These are phyloP conservation scores for Alternaria sp. DNA, from an alignment of 2,329 filamentous ascomycete genomes.

Conservation along the genomic window DNA sequence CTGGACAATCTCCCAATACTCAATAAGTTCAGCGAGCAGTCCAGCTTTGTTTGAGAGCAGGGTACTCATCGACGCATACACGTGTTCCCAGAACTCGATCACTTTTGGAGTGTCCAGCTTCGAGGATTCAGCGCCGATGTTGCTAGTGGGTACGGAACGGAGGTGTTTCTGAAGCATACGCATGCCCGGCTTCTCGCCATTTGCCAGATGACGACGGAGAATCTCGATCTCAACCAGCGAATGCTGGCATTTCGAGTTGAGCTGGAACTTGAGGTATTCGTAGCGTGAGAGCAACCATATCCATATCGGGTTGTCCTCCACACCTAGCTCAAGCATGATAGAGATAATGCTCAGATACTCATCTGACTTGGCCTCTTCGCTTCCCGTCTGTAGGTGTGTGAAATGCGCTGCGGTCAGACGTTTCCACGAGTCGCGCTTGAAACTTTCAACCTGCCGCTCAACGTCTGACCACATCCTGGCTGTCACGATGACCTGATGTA, in stretches of 20 bases:
- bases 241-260: conserved; percentile 81
- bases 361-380: conserved; percentile 66
- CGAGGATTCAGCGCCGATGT: conserved; percentile 61
- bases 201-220: conserved; percentile 79
- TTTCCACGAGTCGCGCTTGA: conserved; percentile 91
- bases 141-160: conserved; percentile 73
- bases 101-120: conserved; percentile 81
- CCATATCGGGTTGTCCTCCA: conserved; percentile 96
- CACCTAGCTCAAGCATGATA: conserved; percentile 88
- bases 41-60: conserved; percentile 79
- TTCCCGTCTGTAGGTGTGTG: conserved; percentile 56
- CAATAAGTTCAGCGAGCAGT: conserved; percentile 85
- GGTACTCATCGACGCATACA: conserved; percentile 74
- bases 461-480: conserved; percentile 96
- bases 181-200: conserved; percentile 73
- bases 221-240: conserved; percentile 93
- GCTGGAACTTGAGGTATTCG: conserved; percentile 86
- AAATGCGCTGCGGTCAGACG: conserved; percentile 74
- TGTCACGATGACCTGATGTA: conserved; percentile 86
- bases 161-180: conserved; percentile 78
- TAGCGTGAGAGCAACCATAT: conserved; percentile 91
- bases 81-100: conserved; percentile 91
- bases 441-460: conserved; percentile 81
- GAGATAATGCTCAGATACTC: conserved; percentile 93
- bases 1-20: conserved; percentile 92